phyloP scores from a whole-genome alignment of 257 asterid genomes.

The Datura wrightii region DNA sequence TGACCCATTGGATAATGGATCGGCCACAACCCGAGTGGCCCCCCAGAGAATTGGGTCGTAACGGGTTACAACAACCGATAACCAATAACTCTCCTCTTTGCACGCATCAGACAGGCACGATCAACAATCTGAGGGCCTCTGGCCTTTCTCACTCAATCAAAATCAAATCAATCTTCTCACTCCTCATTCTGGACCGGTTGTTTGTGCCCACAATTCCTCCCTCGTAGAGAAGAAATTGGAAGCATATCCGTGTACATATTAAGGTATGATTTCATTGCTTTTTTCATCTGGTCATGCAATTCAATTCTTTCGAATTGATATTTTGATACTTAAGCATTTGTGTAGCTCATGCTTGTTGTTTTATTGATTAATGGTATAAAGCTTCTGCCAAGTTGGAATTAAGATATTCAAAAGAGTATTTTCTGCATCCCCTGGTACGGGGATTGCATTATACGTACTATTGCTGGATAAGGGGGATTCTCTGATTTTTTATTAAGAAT shows the following conservation, averaged over 20 bases:
- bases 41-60: not conserved
- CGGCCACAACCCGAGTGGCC: not conserved
- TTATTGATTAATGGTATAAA: not conserved
- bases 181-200: not conserved
- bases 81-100: not conserved
- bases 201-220: not conserved
- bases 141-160: not conserved
- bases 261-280: conserved; percentile 2
- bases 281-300: not conserved
- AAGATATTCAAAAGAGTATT: not conserved
- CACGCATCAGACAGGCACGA: not conserved
- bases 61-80: conserved; percentile 14
- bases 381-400: not conserved
- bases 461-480: not conserved
- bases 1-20: not conserved
- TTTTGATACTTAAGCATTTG: not conserved
- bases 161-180: not conserved
- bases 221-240: not conserved
- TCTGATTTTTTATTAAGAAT: not conserved
- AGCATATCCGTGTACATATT: not conserved
- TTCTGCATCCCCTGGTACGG: not conserved
- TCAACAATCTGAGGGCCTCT: conserved; percentile 8
- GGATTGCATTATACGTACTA: not conserved
- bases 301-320: not conserved
- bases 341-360: not conserved